Conservation (phyloP, 805 yeast genomes). For the Cyberlindnera lachancei region DNA sequence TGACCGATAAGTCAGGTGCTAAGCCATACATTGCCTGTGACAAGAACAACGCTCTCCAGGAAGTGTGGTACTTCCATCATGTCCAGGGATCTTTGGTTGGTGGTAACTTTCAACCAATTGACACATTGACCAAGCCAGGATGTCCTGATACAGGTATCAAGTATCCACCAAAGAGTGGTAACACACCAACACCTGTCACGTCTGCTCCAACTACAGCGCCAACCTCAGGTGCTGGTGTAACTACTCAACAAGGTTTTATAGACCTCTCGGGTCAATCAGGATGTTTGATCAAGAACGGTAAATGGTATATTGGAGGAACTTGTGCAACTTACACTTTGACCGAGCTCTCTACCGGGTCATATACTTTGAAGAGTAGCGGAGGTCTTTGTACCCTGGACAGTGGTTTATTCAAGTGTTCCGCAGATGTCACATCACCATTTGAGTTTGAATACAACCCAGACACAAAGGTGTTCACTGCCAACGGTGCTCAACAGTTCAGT, state of each 20-base stretch:
- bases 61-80: conserved; percentile 72
- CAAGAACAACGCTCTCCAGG: conserved; percentile 34
- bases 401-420: conserved; percentile 24
- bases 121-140: conserved; percentile 43
- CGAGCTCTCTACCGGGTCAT: conserved; percentile 32
- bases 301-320: conserved; percentile 73
- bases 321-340: conserved; percentile 68
- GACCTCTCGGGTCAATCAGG: conserved; percentile 49
- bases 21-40: conserved; percentile 59
- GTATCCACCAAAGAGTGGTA: conserved; percentile 42
- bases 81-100: conserved; percentile 64
- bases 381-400: conserved; percentile 62
- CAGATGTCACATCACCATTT: conserved; percentile 50
- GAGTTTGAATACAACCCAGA: conserved; percentile 12
- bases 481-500: conserved; percentile 11
- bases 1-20: conserved; percentile 43
- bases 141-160: conserved; percentile 69
- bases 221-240: conserved; percentile 24
- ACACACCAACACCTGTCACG: conserved; percentile 14
- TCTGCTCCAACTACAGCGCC: conserved; percentile 17
- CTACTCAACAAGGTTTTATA: conserved; percentile 36
- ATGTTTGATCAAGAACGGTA: conserved; percentile 79
- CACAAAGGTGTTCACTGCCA: conserved; percentile 6
- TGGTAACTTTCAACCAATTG: conserved; percentile 60
- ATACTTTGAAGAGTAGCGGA: conserved; percentile 55